Evolutionary conservation across 2,329 filamentous ascomycete genomes (phyloP), one percentile per base, ranked within the genome.

Genomic region (Hymenoscyphus albidus): DNA sequence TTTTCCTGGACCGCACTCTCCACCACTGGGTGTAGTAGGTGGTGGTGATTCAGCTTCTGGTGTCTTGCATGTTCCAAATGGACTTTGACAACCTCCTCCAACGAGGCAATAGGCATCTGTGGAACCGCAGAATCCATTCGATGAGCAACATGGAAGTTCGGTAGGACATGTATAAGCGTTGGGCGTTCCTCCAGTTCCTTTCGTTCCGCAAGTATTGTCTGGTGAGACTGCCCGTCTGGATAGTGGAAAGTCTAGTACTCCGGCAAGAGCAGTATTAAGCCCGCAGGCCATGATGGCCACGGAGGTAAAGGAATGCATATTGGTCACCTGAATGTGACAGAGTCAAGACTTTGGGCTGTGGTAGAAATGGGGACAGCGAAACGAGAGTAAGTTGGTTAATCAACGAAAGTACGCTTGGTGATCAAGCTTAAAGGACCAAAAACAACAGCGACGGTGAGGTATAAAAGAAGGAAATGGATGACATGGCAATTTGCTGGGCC

Each of bases 41-140:
- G 39, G 55, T 51, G 62, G 35, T 51, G 61, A 44, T 40, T 58
- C 57, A 14, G 59, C 58, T 18, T 51, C 59, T 9, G 44, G 48
- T 48, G 58, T 59, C 58, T 63, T 62, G 31, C 69, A 70, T 27
- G 59, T 67, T 35, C 69, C 69, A 61, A 64, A 69, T 18, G 51
- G 31, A 5, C 69, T 60, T 62, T 75, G 71, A 62, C 75, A 76
- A 2, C 73, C 74, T 18, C 64, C 63, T 13, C 71, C 72, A 12
- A 65, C 64, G 10, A 69, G 44, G 62, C 75, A 77, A 58, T 76
- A 74, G 6, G 67, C 69, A 27, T 67, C 62, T 27, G 72, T 69
- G 16, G 67, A 69, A 10, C 75, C 75, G 58, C 75, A 77, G 66
- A 72, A 77, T 12, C 74, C 73, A 67, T 74, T 72, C 16, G 71